Base-by-base conservation (phyloP, 371 early-diverging fungal genomes). In the Coemansia linderi region DNA sequence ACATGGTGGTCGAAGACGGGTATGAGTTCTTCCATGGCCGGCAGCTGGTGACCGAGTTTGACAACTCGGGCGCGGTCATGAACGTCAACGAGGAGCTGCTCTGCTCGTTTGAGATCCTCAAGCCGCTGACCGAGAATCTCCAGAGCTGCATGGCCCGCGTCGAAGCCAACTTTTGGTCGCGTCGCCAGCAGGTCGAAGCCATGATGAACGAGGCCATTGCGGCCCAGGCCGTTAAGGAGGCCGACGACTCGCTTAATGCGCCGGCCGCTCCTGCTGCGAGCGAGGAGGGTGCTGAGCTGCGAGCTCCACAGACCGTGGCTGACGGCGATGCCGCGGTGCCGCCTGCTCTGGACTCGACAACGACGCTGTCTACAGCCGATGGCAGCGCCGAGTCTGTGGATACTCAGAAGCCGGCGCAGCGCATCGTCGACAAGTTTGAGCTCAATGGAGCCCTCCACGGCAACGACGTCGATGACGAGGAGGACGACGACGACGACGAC, bases 61-160 rank as follows among this genome's bases (percentile, higher is more conserved):
- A 94, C 72, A 97, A 96, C 81, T 92, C 96, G 4, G 99, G 96
- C 12, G 99, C 97, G 5, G 96, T 99, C 88, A 96, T 99, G 98
- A 92, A 91, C 69, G 97, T 99, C 38, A 95, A 96, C 81, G 94
- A 96, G 77, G 90, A 95, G 40, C 86, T 99, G 65, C 90, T 96
- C 83, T 95, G 95, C 54, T 73, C 74, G 46, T 82, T 82, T 59
- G 79, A 82, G 66, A 77, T 82, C 38, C 71, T 81, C 57, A 80
- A 75, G 63, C 81, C 79, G 41, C 63, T 79, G 65, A 48, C 61
- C 2, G 80, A 79, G 69, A 76, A 76, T 59, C 56, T 79, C 39
- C 61, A 65, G 31, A 76, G 61, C 46, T 72, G 72, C 44, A 71
- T 79, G 74, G 68, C 78, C 2, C 66, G 80, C 37, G 67, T 78